Evolutionary conservation across 2,329 filamentous ascomycete genomes (phyloP).

Genomic region (Epichloe aotearoae): DNA sequence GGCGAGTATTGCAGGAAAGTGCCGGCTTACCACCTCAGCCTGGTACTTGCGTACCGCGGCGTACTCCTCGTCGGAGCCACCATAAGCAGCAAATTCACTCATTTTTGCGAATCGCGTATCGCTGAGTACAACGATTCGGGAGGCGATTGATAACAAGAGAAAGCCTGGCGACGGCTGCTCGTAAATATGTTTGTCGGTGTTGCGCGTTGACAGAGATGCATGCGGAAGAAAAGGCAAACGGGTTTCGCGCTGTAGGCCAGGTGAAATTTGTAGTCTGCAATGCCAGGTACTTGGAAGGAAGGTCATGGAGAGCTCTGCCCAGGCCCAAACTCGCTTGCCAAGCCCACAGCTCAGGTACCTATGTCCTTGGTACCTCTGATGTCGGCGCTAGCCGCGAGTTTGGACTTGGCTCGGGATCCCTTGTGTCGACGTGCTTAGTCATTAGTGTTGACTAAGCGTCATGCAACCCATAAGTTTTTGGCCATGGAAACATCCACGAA

Average conservation of each 20-base stretch:
- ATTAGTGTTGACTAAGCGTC: neutral
- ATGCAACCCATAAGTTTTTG: neutral
- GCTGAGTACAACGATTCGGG: neutral
- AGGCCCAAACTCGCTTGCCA: neutral
- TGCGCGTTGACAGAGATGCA: constrained; percentile 1
- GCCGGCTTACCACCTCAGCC: constrained; percentile 52
- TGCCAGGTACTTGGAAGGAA: neutral
- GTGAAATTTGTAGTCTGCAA: neutral
- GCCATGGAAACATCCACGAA: neutral
- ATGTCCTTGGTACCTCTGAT: neutral
- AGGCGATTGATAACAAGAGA: neutral
- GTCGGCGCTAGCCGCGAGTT: neutral
- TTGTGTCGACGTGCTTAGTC: neutral
- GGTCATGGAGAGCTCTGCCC: neutral
- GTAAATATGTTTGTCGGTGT: neutral
- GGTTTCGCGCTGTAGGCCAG: neutral
- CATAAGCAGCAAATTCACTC: constrained; percentile 59
- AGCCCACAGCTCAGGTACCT: neutral
- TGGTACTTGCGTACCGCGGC: constrained; percentile 69
- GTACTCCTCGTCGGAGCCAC: constrained; percentile 68
- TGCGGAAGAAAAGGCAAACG: neutral
- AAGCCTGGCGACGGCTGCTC: neutral
- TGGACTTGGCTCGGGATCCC: neutral
- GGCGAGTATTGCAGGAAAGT: neutral
- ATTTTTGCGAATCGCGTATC: constrained; percentile 28